phyloP scores from a whole-genome alignment of 1,284 basidiomycete genomes.

The Rhizoctonia solani region DNA sequence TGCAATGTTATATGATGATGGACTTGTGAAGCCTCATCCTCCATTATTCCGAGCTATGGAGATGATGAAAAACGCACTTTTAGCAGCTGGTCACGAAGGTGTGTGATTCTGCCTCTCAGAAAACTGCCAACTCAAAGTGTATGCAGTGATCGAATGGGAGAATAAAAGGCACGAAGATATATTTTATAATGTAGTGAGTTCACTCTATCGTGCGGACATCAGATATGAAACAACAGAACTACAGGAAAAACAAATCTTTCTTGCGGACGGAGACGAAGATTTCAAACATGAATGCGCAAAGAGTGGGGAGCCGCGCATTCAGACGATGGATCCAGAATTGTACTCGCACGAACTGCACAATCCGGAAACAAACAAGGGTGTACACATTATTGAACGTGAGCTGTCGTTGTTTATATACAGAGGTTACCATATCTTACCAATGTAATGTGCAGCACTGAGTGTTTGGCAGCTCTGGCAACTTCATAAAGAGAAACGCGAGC shows the following conservation, averaged over 20 bases:
- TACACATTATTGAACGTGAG: slow-evolving; percentile 21
- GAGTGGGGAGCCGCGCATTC: slow-evolving; percentile 57
- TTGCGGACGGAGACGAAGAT: slow-evolving; percentile 40
- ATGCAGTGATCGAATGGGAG: slow-evolving; percentile 49
- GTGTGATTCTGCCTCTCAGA: background rate
- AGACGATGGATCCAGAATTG: slow-evolving; percentile 51
- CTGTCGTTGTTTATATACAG: background rate
- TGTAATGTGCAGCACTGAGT: slow-evolving; percentile 39
- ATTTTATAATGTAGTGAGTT: slow-evolving; percentile 21
- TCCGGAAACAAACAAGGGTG: slow-evolving; percentile 16
- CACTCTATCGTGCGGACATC: background rate
- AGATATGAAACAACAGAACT: background rate
- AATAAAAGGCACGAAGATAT: slow-evolving; percentile 37
- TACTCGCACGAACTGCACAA: slow-evolving; percentile 22
- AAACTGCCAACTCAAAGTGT: background rate
- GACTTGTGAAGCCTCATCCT: slow-evolving; percentile 66
- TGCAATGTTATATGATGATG: slow-evolving; percentile 67
- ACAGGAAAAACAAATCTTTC: slow-evolving; percentile 38
- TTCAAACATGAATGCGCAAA: slow-evolving; percentile 39
- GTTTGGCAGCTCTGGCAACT: slow-evolving; percentile 63
- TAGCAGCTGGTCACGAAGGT: slow-evolving; percentile 70
- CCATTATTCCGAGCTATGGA: slow-evolving; percentile 68
- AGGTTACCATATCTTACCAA: no score
- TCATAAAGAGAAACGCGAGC: slow-evolving; percentile 51
- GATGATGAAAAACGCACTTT: slow-evolving; percentile 59